Conservation (phyloP, 208 protist genomes). For the Leishmania guyanensis region DNA sequence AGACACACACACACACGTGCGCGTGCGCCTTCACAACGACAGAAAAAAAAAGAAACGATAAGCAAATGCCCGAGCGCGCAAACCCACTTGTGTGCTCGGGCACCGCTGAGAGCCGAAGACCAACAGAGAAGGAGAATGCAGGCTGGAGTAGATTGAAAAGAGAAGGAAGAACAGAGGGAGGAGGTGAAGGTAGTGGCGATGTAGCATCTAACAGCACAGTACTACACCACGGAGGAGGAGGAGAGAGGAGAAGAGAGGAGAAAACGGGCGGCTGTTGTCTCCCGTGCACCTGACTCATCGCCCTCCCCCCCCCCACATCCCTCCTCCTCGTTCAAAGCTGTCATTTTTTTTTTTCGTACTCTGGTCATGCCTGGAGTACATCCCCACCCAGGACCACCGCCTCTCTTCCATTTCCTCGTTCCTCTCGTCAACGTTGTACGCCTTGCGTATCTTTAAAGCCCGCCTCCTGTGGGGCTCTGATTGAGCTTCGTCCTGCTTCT, state of each 20-base stretch:
- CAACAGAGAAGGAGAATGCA: not conserved
- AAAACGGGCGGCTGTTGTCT: not conserved
- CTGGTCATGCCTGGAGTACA: not conserved
- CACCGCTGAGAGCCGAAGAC: not conserved
- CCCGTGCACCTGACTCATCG: not conserved
- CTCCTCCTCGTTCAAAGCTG: not conserved
- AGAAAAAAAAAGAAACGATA: not conserved
- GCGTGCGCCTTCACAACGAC: not conserved
- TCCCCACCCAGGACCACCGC: not conserved
- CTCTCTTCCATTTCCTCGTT: not conserved
- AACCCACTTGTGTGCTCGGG: too few species aligned
- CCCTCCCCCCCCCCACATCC: not conserved
- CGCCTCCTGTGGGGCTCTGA: not conserved
- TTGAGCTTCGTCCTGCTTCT: not conserved
- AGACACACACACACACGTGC: not conserved
- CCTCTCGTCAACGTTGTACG: not conserved
- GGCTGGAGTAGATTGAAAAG: not conserved
- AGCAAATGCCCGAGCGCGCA: too few species aligned
- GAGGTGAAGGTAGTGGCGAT: not conserved
- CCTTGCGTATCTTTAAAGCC: too few species aligned
- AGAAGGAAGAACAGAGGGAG: not conserved
- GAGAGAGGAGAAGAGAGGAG: not conserved
- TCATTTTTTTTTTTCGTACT: not conserved
- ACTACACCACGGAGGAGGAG: not conserved
- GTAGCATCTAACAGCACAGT: not conserved